Evolutionary conservation across 2,329 filamentous ascomycete genomes (phyloP).

Genomic region (Diplodia mutila): DNA sequence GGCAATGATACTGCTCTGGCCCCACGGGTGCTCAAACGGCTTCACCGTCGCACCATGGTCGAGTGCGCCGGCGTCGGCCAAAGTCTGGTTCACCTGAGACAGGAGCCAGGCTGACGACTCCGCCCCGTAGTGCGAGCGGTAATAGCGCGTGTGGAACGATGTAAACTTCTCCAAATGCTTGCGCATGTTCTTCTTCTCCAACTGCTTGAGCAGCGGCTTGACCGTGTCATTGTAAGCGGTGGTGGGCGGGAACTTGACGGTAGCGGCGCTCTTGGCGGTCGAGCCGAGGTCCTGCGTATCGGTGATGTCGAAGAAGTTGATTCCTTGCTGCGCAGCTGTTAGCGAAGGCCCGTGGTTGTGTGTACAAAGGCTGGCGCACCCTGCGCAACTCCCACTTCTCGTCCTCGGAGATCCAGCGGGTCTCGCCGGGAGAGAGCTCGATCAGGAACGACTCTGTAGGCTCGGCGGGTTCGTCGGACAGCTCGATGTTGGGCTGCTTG

Average conservation of each 20-base stretch:
- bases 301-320: conserved; percentile 95
- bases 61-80: conserved; percentile 71
- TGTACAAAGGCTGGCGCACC: conserved; percentile 56
- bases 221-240: conserved; percentile 69
- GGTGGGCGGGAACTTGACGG: conserved; percentile 69
- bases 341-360: conserved; percentile 27
- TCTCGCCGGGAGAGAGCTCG: conserved; percentile 82
- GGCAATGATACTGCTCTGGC: conserved; percentile 87
- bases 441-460: conserved; percentile 65
- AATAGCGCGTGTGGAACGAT: conserved; percentile 80
- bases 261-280: conserved; percentile 38
- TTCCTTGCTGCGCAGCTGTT: conserved; percentile 66
- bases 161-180: conserved; percentile 78
- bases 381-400: conserved; percentile 91
- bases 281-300: conserved; percentile 68
- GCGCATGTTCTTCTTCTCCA: conserved; percentile 77
- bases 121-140: conserved; percentile 75
- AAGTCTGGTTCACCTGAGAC: conserved; percentile 70
- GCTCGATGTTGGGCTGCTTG: conserved; percentile 6
- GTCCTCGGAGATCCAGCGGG: conserved; percentile 86
- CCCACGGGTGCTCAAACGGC: conserved; percentile 82
- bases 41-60: conserved; percentile 68
- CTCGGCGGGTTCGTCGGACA: not conserved
- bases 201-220: conserved; percentile 65
- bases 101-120: conserved; percentile 90